Base-by-base conservation (phyloP, 2,329 filamentous ascomycete genomes). In the Xylogone sp. region DNA sequence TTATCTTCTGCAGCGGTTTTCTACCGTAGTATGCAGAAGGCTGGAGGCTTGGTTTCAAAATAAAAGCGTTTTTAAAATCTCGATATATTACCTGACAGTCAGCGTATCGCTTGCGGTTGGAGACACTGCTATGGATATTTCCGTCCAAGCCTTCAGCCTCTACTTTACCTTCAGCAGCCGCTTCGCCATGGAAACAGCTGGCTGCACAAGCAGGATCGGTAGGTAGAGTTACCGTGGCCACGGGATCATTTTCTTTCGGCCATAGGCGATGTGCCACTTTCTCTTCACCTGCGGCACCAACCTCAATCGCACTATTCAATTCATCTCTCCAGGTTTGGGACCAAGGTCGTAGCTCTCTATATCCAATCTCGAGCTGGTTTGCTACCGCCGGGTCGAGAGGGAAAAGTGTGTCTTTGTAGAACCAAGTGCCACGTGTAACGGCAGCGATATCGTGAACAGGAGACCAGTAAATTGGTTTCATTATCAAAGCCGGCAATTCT, bases 401-500 rank as follows among this genome's bases (percentile, higher is more conserved):
- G 53, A 89, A 75, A 91, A 97, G 96, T 1, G 88, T 93, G 64
- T 97, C 92, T 72, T 87, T 88, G 69, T 97, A 97, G 67, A 99
- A 99, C 94, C 94, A 99, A 0, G 93, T 97, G 1, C 88, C 91
- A 58, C 94, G 80, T 52, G 87, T 78, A 1, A 97, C 91, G 31
- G 84, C 77, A 6, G 90, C 87, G 27, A 95, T 81, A 63, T 97
- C 94, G 62, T 96, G 91, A 27, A 97, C 80, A 7, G 94, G 93
- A 18, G 87, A 92, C 94, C 94, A 99, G 67, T 99, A 99, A 53
- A 97, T 97, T 0, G 94, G 94, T 68, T 92, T 90, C 91, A 99
- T 96, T 63, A 89, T 79, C 29, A 96, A 72, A 49, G 81, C 81
- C 20, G 93, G 91, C 60, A 97, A 76, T 52, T 88, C 84, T 1